Evolutionary conservation across 2,329 filamentous ascomycete genomes (phyloP).

Genomic region (Colletotrichum liaoningense): DNA sequence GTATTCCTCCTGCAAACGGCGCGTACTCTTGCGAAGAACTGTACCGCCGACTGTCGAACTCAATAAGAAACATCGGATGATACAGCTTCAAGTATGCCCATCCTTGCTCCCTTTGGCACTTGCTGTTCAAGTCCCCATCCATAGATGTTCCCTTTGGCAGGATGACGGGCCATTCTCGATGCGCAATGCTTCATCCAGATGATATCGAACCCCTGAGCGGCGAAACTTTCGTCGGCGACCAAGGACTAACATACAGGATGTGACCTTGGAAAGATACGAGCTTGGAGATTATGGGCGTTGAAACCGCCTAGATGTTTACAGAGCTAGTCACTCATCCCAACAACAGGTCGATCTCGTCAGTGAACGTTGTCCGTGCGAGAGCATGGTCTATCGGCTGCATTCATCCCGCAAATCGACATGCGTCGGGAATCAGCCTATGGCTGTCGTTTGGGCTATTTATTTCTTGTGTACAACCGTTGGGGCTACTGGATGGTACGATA

Average conservation of each 20-base stretch:
- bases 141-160: background rate
- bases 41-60: background rate
- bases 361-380: constrained; percentile 21
- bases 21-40: constrained; percentile 5
- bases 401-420: no score
- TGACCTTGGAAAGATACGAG: background rate
- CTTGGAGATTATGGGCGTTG: background rate
- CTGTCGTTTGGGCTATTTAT: background rate
- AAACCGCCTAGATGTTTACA: background rate
- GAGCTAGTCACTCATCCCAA: constrained; percentile 27
- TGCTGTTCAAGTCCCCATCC: constrained; percentile 1
- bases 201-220: constrained; percentile 4
- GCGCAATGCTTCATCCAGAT: constrained; percentile 4
- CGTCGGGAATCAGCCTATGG: background rate
- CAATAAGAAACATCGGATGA: constrained; percentile 6
- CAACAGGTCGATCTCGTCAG: background rate
- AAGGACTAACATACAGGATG: background rate
- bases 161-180: background rate
- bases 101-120: background rate
- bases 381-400: background rate
- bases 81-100: background rate
- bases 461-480: background rate
- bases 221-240: background rate
- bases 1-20: background rate
- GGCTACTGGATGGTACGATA: background rate